Evolutionary conservation across 2,329 filamentous ascomycete genomes (phyloP).

Genomic region (Alternaria consortialis): DNA sequence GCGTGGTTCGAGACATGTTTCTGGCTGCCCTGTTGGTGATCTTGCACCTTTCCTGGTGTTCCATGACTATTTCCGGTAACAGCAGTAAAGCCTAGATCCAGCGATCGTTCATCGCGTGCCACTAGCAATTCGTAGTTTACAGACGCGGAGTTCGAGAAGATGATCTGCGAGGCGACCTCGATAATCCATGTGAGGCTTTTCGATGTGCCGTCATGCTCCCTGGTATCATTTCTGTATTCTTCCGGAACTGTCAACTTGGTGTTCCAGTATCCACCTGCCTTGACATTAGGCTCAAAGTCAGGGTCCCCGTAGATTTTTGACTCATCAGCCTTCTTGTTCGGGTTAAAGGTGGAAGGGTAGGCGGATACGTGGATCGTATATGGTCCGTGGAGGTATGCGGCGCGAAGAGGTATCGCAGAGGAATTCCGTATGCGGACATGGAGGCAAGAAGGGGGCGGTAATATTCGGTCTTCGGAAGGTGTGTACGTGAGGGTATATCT

Average conservation of each 20-base stretch:
- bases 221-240: constrained; percentile 65
- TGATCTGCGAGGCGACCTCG: constrained; percentile 89
- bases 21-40: constrained; percentile 74
- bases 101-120: constrained; percentile 83
- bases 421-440: constrained; percentile 92
- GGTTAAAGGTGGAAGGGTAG: constrained; percentile 83
- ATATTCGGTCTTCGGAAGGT: constrained; percentile 85
- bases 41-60: constrained; percentile 71
- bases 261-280: constrained; percentile 88
- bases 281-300: constrained; percentile 95
- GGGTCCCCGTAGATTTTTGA: constrained; percentile 78
- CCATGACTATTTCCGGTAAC: constrained; percentile 63
- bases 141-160: constrained; percentile 88
- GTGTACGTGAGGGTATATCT: constrained; percentile 89
- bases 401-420: constrained; percentile 86
- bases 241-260: constrained; percentile 83
- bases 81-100: constrained; percentile 71
- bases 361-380: constrained; percentile 90
- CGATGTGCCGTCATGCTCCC: constrained; percentile 43
- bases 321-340: constrained; percentile 78
- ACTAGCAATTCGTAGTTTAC: constrained; percentile 89
- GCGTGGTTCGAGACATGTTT: constrained; percentile 62
- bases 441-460: constrained; percentile 82
- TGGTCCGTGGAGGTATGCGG: constrained; percentile 94
- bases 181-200: constrained; percentile 83